Base-by-base conservation (phyloP, 306 rosid genomes). In the Vicia sativa region DNA sequence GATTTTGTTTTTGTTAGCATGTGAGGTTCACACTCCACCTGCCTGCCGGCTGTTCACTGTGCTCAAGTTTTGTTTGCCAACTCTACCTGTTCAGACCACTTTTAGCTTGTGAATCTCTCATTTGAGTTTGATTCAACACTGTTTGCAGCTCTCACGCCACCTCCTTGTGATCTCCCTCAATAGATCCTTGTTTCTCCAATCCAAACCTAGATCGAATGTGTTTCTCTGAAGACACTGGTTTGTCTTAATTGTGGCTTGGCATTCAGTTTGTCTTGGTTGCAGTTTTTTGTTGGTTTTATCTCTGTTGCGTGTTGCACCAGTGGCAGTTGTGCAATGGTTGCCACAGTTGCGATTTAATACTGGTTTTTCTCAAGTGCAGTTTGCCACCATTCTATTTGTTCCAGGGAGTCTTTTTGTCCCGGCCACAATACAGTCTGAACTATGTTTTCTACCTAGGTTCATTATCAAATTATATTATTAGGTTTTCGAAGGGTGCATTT, bases 11-110 rank as follows among this genome's bases (percentile, higher is more conserved):
- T 52, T 4, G 16, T 11, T 16, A 6, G 60, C 34, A 23, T 25
- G 16, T 54, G 60, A 54, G 60, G 9, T 54, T 15, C 37, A 54
- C 37, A 54, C 10, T 4, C 35, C 60, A 25, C 16, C 16, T 54
- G 13, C 15, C 9, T 54, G 34, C 35, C 2, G 11, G 25, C 60
- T 54, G 15, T 11, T 54, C 37, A 13, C 2, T 11, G 10, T 25
- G 60, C 10, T 23, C 60, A 11, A 11, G 16, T 54, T 54, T 54
- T 54, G 37, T 54, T 54, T 54, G 60, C 35, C 59, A 23, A n/a
- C 37, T 14, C 60, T 25, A 54, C 60, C n/a, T 11, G 60, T 25
- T 54, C 35, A 54, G 60, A 11, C 34, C 4, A 54, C 37, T 54
- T 54, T 54, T 25, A 25, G 60, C 60, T 23, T 54, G 60, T 25